Percentiles rank a stretch among this genome's conserved stretches.
Conservation (phyloP, 1,284 basidiomycete species). For the Ganoderma lucidum region DNA sequence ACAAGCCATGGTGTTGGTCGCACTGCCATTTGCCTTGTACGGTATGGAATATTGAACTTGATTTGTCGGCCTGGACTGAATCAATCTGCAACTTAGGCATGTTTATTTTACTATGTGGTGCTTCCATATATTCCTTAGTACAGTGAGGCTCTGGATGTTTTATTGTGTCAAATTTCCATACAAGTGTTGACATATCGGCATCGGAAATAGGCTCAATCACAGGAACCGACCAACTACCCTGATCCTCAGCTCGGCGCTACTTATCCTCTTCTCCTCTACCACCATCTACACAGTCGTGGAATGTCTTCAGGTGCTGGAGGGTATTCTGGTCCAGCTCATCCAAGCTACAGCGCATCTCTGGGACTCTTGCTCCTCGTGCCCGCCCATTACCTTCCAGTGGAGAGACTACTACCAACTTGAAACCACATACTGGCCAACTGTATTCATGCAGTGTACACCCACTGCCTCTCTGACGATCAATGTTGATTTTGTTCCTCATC, state of each 20-base stretch:
- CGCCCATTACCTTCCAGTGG: too few relatives aligned
- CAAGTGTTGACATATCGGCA: background rate
- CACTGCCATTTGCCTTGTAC: background rate
- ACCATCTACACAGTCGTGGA: background rate
- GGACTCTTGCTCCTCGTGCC: too few relatives aligned
- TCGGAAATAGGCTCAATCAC: background rate
- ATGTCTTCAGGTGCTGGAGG: background rate
- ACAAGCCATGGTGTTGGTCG: background rate
- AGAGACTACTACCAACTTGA: too few relatives aligned
- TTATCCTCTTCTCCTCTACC: background rate
- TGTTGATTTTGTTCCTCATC: background rate
- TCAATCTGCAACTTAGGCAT: background rate
- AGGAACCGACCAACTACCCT: background rate
- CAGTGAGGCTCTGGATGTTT: background rate
- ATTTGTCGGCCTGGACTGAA: background rate
- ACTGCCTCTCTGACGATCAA: background rate
- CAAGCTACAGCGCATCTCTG: too few relatives aligned
- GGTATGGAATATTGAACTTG: background rate
- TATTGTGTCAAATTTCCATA: background rate
- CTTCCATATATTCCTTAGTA: background rate
- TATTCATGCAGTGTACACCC: background rate
- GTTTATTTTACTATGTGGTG: background rate
- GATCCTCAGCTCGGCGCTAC: background rate
- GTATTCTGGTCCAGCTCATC: too few relatives aligned
- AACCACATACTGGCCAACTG: too few relatives aligned